Evolutionary conservation across 2,329 filamentous ascomycete genomes (phyloP).

Genomic region (Aspergillus persii): DNA sequence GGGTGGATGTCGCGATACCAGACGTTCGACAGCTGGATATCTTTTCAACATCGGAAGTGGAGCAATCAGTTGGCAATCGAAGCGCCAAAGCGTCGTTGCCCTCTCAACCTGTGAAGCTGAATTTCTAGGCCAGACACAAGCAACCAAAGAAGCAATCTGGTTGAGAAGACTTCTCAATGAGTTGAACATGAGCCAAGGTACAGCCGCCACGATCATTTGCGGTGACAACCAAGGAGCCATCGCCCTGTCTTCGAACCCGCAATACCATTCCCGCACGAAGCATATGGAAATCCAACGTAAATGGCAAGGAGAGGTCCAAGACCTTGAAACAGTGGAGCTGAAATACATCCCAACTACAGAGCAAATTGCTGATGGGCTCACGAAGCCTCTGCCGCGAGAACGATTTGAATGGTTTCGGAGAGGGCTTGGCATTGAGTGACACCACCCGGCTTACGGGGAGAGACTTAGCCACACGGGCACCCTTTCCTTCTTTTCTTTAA

Average conservation of each 20-base stretch:
- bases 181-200: background rate
- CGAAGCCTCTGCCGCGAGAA: background rate
- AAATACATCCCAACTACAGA: background rate
- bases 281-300: slow-evolving; percentile 2
- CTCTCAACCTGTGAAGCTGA: slow-evolving; percentile 1
- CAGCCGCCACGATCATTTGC: background rate
- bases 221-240: slow-evolving; percentile 4
- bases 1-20: background rate
- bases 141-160: slow-evolving; percentile 3
- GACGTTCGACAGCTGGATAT: background rate
- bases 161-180: slow-evolving; percentile 1
- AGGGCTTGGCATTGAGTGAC: background rate
- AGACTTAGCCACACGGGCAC: no score
- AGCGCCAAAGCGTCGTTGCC: background rate
- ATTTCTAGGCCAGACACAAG: slow-evolving; percentile 2
- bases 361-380: background rate
- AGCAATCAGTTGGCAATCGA: slow-evolving; percentile 5
- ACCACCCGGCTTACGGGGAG: background rate
- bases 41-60: slow-evolving; percentile 1
- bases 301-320: slow-evolving; percentile 1
- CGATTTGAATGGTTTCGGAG: slow-evolving; percentile 1
- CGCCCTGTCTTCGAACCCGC: slow-evolving; percentile 1
- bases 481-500: no score
- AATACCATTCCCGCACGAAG: background rate
- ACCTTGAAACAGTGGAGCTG: background rate